Evolutionary conservation across 2,329 filamentous ascomycete species (phyloP).

Genomic region (Nothopassalora personata): DNA sequence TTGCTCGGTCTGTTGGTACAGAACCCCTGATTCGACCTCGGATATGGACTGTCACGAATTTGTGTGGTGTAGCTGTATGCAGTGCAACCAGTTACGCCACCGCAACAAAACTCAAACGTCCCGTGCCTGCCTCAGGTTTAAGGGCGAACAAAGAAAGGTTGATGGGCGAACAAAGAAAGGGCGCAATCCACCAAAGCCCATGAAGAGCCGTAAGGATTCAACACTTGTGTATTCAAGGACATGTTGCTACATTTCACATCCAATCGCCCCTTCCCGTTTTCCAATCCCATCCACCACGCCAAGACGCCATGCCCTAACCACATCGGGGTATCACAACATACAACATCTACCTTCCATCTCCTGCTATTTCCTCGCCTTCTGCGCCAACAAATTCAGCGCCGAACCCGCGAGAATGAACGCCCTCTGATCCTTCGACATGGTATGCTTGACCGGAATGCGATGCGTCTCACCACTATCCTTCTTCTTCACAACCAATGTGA

Average conservation of each 20-base stretch:
- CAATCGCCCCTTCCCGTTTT: background rate
- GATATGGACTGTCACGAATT: too few relatives aligned
- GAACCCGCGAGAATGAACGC: conserved; percentile 89
- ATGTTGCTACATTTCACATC: background rate
- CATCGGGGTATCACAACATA: background rate
- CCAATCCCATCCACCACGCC: background rate
- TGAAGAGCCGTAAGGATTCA: background rate
- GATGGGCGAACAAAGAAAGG: too few relatives aligned
- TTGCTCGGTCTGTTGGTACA: too few relatives aligned
- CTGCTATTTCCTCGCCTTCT: conserved; percentile 42
- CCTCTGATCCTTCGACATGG: conserved; percentile 83
- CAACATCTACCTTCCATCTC: background rate
- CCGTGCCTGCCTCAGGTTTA: too few relatives aligned
- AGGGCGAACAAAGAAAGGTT: too few relatives aligned
- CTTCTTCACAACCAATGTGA: conserved; percentile 55
- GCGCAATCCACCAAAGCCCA: background rate
- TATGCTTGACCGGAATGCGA: conserved; percentile 74
- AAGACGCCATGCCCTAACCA: background rate
- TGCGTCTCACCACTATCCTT: conserved; percentile 55
- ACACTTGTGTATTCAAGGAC: background rate
- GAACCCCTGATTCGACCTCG: too few relatives aligned
- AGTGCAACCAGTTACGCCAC: too few relatives aligned
- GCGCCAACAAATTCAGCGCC: conserved; percentile 81
- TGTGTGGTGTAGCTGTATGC: too few relatives aligned
- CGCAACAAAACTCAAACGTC: too few relatives aligned